Base-by-base conservation (phyloP, 257 asterid species). In the Rehmannia glutinosa region DNA sequence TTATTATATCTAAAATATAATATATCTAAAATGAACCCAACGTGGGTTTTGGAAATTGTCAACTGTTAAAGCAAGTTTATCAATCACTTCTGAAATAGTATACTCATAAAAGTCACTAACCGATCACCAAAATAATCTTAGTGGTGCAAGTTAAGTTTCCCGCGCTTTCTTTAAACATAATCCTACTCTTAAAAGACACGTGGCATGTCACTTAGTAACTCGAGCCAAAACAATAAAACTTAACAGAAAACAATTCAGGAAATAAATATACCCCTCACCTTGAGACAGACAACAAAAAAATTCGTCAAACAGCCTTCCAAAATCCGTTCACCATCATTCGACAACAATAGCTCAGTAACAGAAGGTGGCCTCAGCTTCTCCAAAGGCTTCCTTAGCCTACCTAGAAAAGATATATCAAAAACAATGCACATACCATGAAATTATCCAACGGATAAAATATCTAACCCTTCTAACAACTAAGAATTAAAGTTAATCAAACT, bases 281-380 rank as follows among this genome's bases (percentile, higher is more conserved):
- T 90, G 53, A 57, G 65, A 74, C 86, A 84, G 50, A 87, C 92
- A 55, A 88, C 89, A 58, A 88, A 94, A 76, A 88, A 77, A 63
- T 85, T 88, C 1, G 97, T 87, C 81, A 88, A 45, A 69, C 93
- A 85, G 52, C 99, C 99, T 82, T 94, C 97, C 78, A 91, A 80
- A 53, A 93, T 88, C 43, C 57, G 86, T 66, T 90, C 96, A 20
- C 96, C 92, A 62, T 93, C 89, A 79, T 82, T 84, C 0, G 97
- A 86, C 69, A 93, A 76, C 80, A 93, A 45, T 52, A 93, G 95
- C 65, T 93, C 99, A 55, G 82, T 77, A 74, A 79, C 81, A 2
- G 85, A 81, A 81, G 99, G 97, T 45, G 95, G 89, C 78, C 95
- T 85, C 84, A 84, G 75, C 90, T 84, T 90, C 86, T 90, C 97